Evolutionary conservation across 2,329 filamentous ascomycete genomes (phyloP).

Genomic region (Aspergillus sp.): DNA sequence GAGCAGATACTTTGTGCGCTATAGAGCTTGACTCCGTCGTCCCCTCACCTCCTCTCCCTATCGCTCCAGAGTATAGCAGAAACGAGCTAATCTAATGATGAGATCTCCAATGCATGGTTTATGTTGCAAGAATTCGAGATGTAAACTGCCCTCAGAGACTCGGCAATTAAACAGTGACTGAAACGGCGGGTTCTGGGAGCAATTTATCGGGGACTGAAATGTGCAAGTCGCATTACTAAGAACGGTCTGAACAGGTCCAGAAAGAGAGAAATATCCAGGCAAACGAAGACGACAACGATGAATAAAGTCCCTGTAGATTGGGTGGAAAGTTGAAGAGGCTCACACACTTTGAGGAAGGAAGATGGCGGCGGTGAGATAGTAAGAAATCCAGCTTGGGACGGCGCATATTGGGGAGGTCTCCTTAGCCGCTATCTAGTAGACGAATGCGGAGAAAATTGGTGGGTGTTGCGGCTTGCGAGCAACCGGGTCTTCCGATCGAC

Average conservation of each 20-base stretch:
- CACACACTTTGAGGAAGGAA: slow-evolving; percentile 2
- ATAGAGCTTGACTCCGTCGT: background rate
- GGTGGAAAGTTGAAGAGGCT: slow-evolving; percentile 1
- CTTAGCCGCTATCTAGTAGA: slow-evolving; percentile 4
- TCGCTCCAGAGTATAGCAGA: slow-evolving; percentile 4
- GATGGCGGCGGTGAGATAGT: slow-evolving; percentile 7
- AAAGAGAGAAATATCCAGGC: background rate
- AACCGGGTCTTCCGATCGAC: slow-evolving; percentile 4
- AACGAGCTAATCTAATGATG: slow-evolving; percentile 2
- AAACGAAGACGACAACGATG: background rate
- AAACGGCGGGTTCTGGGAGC: background rate
- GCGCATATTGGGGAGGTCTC: background rate
- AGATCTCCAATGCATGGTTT: slow-evolving; percentile 8
- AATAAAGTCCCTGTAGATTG: background rate
- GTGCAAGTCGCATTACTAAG: background rate
- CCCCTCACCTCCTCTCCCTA: slow-evolving; percentile 1
- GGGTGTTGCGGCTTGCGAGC: background rate
- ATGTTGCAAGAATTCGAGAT: background rate
- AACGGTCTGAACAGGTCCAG: background rate
- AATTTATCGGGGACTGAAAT: background rate
- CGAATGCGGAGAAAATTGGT: slow-evolving; percentile 12
- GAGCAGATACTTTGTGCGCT: background rate
- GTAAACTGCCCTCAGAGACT: background rate
- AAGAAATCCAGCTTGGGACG: background rate
- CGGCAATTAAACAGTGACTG: background rate